These are phyloP conservation scores for Vinca minor DNA, from an alignment of 257 asterid genomes.

Conservation along the genomic window DNA sequence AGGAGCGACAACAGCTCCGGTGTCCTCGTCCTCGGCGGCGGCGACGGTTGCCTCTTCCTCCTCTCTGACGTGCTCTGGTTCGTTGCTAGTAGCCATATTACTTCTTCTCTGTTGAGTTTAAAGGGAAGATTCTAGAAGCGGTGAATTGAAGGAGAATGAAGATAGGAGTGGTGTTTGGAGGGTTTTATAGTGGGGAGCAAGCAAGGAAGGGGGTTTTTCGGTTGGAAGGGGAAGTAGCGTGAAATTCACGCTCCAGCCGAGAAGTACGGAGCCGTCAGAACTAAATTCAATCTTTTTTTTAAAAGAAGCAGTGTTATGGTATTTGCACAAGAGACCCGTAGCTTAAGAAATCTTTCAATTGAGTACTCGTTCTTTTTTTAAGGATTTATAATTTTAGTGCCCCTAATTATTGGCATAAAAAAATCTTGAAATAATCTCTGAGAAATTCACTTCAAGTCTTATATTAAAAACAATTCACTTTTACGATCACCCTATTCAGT, in stretches of 20 bases:
- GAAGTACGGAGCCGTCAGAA: background rate
- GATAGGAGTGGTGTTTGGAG: background rate
- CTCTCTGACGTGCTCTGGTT: slow-evolving; percentile 30
- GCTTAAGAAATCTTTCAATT: too few relatives aligned
- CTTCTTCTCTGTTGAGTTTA: background rate
- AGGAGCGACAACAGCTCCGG: slow-evolving; percentile 67
- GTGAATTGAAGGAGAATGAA: background rate
- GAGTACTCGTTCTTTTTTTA: too few relatives aligned
- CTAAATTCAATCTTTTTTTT: too few relatives aligned
- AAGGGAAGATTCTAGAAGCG: slow-evolving; percentile 1
- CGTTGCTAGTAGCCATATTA: slow-evolving; percentile 36
- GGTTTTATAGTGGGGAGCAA: slow-evolving; percentile 3
- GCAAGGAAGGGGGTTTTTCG: background rate
- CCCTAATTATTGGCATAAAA: too few relatives aligned
- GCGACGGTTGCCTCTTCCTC: slow-evolving; percentile 36
- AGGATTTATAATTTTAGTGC: too few relatives aligned
- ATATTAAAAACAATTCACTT: too few relatives aligned
- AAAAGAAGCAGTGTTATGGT: background rate
- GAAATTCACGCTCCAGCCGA: slow-evolving; percentile 1
- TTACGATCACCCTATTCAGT: too few relatives aligned
- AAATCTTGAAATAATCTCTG: too few relatives aligned
- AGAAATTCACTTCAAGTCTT: too few relatives aligned
- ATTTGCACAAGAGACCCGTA: too few relatives aligned
- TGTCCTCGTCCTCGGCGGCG: slow-evolving; percentile 58
- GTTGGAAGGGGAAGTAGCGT: background rate